A percentile compares a stretch with the other conserved stretches of the same genome.
Conservation (phyloP, 2,329 filamentous ascomycete species). For the Arthrobotrys musiformis region DNA sequence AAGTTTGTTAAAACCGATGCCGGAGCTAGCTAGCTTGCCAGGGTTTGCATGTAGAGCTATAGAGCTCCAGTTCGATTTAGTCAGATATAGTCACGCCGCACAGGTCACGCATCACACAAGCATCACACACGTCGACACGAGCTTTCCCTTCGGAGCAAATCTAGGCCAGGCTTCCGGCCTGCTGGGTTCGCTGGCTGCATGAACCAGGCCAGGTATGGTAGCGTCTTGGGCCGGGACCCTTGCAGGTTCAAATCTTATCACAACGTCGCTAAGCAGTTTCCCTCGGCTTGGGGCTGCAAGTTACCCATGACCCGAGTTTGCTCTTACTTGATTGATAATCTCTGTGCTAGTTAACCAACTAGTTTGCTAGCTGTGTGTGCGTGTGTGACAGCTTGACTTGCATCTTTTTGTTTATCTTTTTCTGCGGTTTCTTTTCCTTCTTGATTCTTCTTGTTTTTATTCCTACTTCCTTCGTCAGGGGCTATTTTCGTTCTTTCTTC, state of each 20-base stretch:
- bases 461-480: not conserved
- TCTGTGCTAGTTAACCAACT: no score
- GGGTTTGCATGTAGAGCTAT: no score
- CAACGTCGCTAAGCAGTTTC: slow-evolving; percentile 15
- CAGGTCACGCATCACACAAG: slow-evolving; percentile 13
- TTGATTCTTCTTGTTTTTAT: not conserved
- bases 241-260: slow-evolving; percentile 33
- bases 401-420: not conserved
- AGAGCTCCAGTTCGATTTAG: not conserved
- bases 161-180: not conserved
- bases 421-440: not conserved
- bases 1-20: not conserved
- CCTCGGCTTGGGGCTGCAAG: slow-evolving; percentile 29
- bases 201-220: slow-evolving; percentile 34
- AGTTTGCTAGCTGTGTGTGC: no score
- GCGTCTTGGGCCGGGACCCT: slow-evolving; percentile 25
- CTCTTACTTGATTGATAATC: slow-evolving; percentile 31
- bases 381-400: no score
- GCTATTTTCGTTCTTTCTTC: no score
- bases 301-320: not conserved
- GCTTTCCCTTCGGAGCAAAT: slow-evolving; percentile 11
- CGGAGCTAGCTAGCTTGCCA: not conserved
- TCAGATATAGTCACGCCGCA: not conserved
- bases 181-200: slow-evolving; percentile 1
- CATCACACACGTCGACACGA: slow-evolving; percentile 8